Percentiles rank a stretch among this genome's conserved stretches.
Evolutionary conservation across 805 yeast genomes (phyloP).

Genomic region (baker's yeast (Saccharomyces cerevisiae)): DNA sequence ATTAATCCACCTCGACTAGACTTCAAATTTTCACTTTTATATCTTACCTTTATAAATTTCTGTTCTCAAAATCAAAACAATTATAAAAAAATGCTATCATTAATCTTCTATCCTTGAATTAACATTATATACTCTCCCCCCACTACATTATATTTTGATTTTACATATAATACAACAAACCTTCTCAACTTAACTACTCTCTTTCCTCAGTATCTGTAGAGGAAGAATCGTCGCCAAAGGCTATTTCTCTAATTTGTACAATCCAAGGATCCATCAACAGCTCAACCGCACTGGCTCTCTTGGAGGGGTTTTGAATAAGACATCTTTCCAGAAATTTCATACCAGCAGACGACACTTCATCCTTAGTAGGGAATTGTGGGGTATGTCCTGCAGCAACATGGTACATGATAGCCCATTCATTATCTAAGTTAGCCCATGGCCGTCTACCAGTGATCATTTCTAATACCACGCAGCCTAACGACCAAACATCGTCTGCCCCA

Average conservation of each 20-base stretch:
- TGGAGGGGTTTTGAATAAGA: constrained; percentile 71
- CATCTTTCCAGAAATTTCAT: constrained; percentile 62
- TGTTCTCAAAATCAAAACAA: not conserved
- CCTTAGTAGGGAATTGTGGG: constrained; percentile 75
- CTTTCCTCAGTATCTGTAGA: not conserved
- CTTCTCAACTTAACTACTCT: not conserved
- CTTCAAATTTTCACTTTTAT: not conserved
- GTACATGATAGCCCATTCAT: constrained; percentile 98
- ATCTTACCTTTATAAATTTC: too few relatives aligned
- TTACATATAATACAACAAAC: not conserved
- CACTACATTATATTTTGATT: not conserved
- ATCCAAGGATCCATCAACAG: constrained; percentile 88
- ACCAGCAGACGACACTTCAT: constrained; percentile 73
- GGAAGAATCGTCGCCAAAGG: constrained; percentile 39
- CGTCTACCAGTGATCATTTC: constrained; percentile 96
- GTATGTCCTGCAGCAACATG: constrained; percentile 93
- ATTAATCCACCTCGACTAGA: not conserved
- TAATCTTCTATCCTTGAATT: constrained; percentile 10
- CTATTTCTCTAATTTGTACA: constrained; percentile 56
- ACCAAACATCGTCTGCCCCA: constrained; percentile 76
- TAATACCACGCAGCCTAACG: constrained; percentile 88
- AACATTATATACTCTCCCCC: not conserved
- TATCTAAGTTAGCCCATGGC: constrained; percentile 94
- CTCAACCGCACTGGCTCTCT: constrained; percentile 78
- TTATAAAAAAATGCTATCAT: constrained; percentile 1